Evolutionary conservation across 2,329 filamentous ascomycete genomes (phyloP).

Genomic region (Alternaria triticimaculans): DNA sequence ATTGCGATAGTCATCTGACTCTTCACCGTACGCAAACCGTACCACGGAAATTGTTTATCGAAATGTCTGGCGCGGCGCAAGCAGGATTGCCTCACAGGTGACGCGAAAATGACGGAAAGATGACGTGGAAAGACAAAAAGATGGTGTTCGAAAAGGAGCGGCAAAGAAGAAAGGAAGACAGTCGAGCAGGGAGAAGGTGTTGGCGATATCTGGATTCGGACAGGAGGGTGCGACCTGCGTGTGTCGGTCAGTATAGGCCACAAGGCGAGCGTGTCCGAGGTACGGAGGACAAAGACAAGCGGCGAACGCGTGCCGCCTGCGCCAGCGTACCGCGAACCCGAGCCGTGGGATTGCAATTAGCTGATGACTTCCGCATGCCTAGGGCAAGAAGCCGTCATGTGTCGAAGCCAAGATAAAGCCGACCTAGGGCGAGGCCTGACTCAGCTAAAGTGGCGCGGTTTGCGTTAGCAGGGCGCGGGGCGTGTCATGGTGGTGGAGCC

Average conservation of each 20-base stretch:
- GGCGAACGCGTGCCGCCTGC: background rate
- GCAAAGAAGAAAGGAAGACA: background rate
- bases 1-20: background rate
- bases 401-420: background rate
- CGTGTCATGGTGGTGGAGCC: background rate
- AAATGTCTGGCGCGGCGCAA: background rate
- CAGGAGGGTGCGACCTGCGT: background rate
- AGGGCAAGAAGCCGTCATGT: background rate
- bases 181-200: background rate
- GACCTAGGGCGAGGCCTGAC: background rate
- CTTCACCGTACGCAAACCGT: background rate
- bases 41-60: background rate
- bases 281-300: background rate
- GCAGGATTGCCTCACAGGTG: background rate
- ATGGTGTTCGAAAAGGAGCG: background rate
- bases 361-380: background rate
- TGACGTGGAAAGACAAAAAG: background rate
- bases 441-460: background rate
- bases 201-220: background rate
- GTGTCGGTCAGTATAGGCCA: background rate
- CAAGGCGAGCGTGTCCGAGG: background rate
- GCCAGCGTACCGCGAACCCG: background rate
- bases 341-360: background rate
- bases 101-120: background rate
- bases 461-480: background rate